Percentiles rank a stretch among this genome's conserved stretches.
Evolutionary conservation across 805 yeast genomes (phyloP).

Genomic region (Isabelozyma rhagii): DNA sequence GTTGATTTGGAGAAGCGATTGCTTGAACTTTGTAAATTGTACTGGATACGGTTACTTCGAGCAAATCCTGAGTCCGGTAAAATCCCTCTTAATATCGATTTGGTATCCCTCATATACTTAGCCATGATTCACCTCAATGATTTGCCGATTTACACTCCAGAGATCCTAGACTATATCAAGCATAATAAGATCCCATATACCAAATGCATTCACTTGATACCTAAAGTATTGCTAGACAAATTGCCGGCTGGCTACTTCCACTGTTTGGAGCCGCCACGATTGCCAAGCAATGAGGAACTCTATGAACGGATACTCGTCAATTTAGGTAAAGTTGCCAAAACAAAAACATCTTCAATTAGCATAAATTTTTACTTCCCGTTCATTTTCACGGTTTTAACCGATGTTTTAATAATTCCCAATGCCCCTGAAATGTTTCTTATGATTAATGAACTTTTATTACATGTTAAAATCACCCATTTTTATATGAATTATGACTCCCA

Average conservation of each 20-base stretch:
- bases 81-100: conserved; percentile 25
- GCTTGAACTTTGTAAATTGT: conserved; percentile 21
- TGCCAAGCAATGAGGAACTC: conserved; percentile 39
- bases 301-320: conserved; percentile 17
- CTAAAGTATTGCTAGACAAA: conserved; percentile 30
- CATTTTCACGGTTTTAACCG: conserved; percentile 39
- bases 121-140: conserved; percentile 45
- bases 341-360: conserved; percentile 8
- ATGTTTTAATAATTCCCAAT: conserved; percentile 43
- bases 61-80: background rate
- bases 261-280: conserved; percentile 35
- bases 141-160: conserved; percentile 49
- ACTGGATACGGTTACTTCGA: conserved; percentile 28
- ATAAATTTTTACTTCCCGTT: conserved; percentile 30
- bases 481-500: conserved; percentile 1
- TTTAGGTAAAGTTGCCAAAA: conserved; percentile 5
- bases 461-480: conserved; percentile 3
- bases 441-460: conserved; percentile 17
- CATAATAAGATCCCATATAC: conserved; percentile 49
- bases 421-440: conserved; percentile 47
- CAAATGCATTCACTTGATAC: conserved; percentile 37
- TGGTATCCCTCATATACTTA: conserved; percentile 44
- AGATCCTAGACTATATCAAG: conserved; percentile 41
- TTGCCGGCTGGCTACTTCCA: conserved; percentile 37
- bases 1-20: conserved; percentile 13